Evolutionary conservation across 306 rosid species (phyloP).

Genomic region (Pyrus bretschneideri): DNA sequence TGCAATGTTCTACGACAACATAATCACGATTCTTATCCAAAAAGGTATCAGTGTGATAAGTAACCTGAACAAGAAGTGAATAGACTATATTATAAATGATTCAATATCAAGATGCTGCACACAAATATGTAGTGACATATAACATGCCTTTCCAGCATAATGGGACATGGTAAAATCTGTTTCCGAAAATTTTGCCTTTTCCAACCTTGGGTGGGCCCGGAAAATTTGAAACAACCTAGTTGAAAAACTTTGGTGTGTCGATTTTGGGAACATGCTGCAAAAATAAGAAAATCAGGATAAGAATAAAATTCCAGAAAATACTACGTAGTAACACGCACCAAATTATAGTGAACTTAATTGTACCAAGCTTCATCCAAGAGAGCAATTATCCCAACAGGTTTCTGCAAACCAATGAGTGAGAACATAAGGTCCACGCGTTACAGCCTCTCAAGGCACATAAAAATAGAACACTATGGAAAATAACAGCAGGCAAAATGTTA

Average conservation of each 20-base stretch:
- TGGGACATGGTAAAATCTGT: slow-evolving; percentile 87
- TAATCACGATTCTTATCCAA: slow-evolving; percentile 96
- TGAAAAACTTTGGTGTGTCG: slow-evolving; percentile 87
- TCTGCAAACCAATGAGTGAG: slow-evolving; percentile 55
- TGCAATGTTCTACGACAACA: slow-evolving; percentile 91
- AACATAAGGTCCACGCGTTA: slow-evolving; percentile 27
- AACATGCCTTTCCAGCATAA: slow-evolving; percentile 96
- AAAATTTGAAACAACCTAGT: slow-evolving; percentile 85
- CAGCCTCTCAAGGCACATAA: slow-evolving; percentile 2
- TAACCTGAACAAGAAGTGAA: slow-evolving; percentile 52
- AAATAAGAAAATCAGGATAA: slow-evolving; percentile 38
- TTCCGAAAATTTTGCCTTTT: slow-evolving; percentile 77
- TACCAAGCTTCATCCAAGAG: slow-evolving; percentile 99
- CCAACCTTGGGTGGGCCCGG: slow-evolving; percentile 70
- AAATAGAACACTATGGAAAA: neutral
- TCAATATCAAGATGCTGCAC: neutral
- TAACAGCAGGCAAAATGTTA: neutral
- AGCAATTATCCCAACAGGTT: slow-evolving; percentile 86
- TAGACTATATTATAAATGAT: slow-evolving; percentile 1
- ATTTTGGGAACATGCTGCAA: slow-evolving; percentile 96
- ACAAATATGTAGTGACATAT: slow-evolving; percentile 6
- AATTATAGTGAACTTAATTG: slow-evolving; percentile 36
- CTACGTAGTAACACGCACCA: slow-evolving; percentile 31
- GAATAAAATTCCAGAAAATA: slow-evolving; percentile 19
- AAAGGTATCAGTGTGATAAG: slow-evolving; percentile 84